phyloP scores from a whole-genome alignment of 176 grass and related monocot species.

The Musa itinerans region DNA sequence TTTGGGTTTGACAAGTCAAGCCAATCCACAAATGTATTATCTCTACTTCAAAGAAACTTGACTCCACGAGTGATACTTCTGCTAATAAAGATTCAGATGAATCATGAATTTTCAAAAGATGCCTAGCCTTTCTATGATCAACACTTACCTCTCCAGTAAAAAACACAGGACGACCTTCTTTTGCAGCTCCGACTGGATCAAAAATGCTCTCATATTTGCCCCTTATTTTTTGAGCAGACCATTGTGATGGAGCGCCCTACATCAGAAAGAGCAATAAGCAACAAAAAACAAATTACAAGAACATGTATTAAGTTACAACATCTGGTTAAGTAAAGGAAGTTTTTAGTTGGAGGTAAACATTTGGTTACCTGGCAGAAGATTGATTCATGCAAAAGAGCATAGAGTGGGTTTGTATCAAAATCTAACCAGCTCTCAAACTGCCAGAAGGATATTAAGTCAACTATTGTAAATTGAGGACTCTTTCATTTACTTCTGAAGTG shows the following conservation, averaged over 20 bases:
- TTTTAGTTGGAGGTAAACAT: constrained; percentile 4
- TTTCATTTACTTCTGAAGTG: background rate
- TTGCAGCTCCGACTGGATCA: constrained; percentile 66
- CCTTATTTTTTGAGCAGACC: constrained; percentile 70
- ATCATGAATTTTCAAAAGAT: too few relatives aligned
- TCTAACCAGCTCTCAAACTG: constrained; percentile 80
- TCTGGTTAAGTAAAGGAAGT: background rate
- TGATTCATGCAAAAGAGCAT: constrained; percentile 78
- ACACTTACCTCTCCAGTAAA: constrained; percentile 77
- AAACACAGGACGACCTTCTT: constrained; percentile 67
- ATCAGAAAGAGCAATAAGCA: constrained; percentile 17
- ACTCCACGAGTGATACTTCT: too few relatives aligned
- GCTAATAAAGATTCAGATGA: too few relatives aligned
- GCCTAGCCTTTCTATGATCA: background rate
- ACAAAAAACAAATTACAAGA: background rate
- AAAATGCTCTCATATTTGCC: constrained; percentile 50
- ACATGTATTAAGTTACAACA: background rate
- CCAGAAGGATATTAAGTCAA: constrained; percentile 3
- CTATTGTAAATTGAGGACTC: background rate
- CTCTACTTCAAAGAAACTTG: too few relatives aligned
- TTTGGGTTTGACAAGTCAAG: too few relatives aligned
- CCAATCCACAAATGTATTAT: too few relatives aligned
- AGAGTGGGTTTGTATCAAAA: constrained; percentile 80
- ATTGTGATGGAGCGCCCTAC: constrained; percentile 72
- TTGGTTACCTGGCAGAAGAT: constrained; percentile 79